Conservation (phyloP, 2,329 filamentous ascomycete species). For the Trichoderma aggressivum region DNA sequence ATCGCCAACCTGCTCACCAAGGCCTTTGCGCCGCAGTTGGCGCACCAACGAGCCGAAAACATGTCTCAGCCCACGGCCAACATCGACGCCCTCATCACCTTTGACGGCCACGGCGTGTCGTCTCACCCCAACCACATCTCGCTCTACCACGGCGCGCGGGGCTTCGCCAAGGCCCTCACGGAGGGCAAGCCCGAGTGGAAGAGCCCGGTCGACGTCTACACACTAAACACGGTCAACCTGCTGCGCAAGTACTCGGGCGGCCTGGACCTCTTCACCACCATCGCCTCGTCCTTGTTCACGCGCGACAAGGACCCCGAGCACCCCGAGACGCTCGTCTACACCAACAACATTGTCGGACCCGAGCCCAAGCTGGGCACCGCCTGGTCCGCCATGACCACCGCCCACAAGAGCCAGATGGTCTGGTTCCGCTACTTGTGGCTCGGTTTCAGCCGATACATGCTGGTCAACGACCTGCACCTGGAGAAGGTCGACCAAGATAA, state of each 20-base stretch:
- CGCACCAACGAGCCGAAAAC: slow-evolving; percentile 33
- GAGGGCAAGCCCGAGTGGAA: slow-evolving; percentile 61
- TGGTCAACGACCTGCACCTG: slow-evolving; percentile 78
- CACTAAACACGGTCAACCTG: slow-evolving; percentile 69
- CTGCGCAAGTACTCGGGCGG: slow-evolving; percentile 78
- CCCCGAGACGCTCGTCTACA: slow-evolving; percentile 62
- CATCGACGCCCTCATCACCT: slow-evolving; percentile 85
- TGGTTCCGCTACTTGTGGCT: slow-evolving; percentile 99
- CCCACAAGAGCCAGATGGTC: slow-evolving; percentile 93
- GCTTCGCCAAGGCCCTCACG: slow-evolving; percentile 67
- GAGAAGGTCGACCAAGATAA: slow-evolving; percentile 33
- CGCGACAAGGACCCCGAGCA: slow-evolving; percentile 36
- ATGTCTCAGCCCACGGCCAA: slow-evolving; percentile 42
- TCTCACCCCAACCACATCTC: slow-evolving; percentile 92
- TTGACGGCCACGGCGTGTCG: slow-evolving; percentile 79
- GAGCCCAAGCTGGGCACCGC: slow-evolving; percentile 52
- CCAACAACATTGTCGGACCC: slow-evolving; percentile 64
- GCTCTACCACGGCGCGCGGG: slow-evolving; percentile 74
- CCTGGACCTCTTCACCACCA: slow-evolving; percentile 70
- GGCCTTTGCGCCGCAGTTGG: slow-evolving; percentile 68
- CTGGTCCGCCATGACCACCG: slow-evolving; percentile 81
- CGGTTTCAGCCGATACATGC: slow-evolving; percentile 85
- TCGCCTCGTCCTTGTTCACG: slow-evolving; percentile 52
- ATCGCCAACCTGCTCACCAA: slow-evolving; percentile 68
- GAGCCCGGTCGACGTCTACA: slow-evolving; percentile 80